These are phyloP conservation scores for Solanum rostratum DNA, from an alignment of 257 asterid genomes.

Conservation along the genomic window DNA sequence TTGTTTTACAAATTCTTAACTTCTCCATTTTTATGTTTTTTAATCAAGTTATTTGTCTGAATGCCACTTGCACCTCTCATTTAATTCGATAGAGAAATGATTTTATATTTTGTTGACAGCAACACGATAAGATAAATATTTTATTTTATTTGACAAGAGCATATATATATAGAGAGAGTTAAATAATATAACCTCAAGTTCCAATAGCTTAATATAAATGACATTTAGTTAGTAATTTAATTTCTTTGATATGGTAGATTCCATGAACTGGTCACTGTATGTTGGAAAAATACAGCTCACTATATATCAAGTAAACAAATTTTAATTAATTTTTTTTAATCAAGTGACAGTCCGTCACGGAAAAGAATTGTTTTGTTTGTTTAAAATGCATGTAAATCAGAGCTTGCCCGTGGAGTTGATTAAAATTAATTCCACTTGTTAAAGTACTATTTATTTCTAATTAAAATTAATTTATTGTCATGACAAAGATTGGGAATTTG, in stretches of 20 bases:
- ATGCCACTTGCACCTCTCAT: constrained; percentile 13
- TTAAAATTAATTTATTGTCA: not conserved
- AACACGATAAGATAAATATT: not conserved
- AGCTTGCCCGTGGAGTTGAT: not conserved
- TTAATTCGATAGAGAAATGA: constrained; percentile 3
- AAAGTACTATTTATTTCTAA: not conserved
- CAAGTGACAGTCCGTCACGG: not conserved
- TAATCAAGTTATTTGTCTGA: not conserved
- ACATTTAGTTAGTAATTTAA: not conserved
- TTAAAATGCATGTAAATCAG: not conserved
- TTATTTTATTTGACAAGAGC: not conserved
- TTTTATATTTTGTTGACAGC: not conserved
- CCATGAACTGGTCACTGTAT: not conserved
- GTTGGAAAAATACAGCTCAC: not conserved
- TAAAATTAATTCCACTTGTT: not conserved
- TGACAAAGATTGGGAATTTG: not conserved
- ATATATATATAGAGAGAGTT: not conserved
- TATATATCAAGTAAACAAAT: not conserved
- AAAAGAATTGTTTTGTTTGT: not conserved
- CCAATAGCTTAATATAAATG: not conserved
- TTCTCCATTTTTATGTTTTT: not conserved
- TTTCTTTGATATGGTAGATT: not conserved
- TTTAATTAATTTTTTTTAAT: not conserved
- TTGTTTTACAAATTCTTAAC: not conserved
- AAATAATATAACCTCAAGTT: not conserved